Base-by-base conservation (phyloP, 2,329 filamentous ascomycete species). In the Gyromitra esculenta region DNA sequence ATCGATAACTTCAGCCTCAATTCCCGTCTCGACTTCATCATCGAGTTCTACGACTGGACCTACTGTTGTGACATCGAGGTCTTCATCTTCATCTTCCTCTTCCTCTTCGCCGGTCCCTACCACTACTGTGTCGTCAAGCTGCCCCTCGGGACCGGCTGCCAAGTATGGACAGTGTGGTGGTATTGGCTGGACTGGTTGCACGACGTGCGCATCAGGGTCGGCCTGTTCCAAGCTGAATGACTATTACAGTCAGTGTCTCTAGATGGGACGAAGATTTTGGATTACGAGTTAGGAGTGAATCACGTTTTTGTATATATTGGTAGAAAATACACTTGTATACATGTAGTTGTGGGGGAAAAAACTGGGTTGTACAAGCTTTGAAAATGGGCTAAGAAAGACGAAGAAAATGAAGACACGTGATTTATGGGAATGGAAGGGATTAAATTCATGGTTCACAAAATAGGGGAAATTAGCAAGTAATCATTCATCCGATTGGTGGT, bases 131-230 rank as follows among this genome's bases (percentile, higher is more conserved):
- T 21, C 59, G 11, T 13, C 64, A 11, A 57, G 52, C n/a, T 75
- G 73, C 18, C 11, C 67, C 0, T 31, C 59, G 1, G 66, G 62
- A 9, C 31, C 35, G 48, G 25, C 35, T 15, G 54, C 60, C 2
- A 60, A 76, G 62, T 76, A 35, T 13, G 62, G 54, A 7, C 73
- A 67, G 63, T 73, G 68, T 60, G 84, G 84, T 66, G 84, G 83
- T 39, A 83, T 85, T 76, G 81, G 79, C 59, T 81, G 79, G 65
- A 79, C 80, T 64, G 81, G 80, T 56, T 81, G 75, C 71, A 79
- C 66, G 11, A 73, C 18, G 8, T 69, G 73, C 39, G 60, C n/a
- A 1, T 67, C 45, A 11, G 67, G 73, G 45, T 41, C 48, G 13
- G 66, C 37, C 15, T 77, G 75, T n/a, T 56, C 2, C 13, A 59